Evolutionary conservation across 2,329 filamentous ascomycete species (phyloP), one percentile per base, ranked within the genome.

Genomic region (Zarea fungicola): DNA sequence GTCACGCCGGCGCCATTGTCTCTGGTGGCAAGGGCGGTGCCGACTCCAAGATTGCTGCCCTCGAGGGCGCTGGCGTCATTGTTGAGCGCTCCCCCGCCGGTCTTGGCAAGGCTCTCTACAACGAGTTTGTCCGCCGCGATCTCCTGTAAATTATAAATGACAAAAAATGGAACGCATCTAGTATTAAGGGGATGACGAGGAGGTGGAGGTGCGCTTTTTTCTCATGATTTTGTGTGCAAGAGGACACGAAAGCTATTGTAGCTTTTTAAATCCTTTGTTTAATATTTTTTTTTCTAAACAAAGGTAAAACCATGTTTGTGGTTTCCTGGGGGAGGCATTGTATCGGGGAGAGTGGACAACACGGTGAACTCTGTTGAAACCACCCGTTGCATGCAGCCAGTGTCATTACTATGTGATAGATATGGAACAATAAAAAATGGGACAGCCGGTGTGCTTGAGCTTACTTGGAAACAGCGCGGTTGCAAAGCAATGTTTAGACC

Each of bases 1-100:
- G 93, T 61, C 93, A 99, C 80, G 93, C 93, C 59, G 93, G 93
- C 72, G 93, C 93, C 66, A 99, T 99, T 67, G 92, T 99, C 58
- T 89, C 88, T 59, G 93, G 93, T 62, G 93, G 93, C 63, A 97
- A 96, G 83, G 93, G 93, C 66, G 93, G 90, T 68, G 93, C 93
- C 57, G 90, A 97, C 75, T 95, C 89, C 67, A 99, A 99, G 86
- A 99, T 99, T 73, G 79, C 84, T 63, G 93, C 93, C 54, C 84
- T 99, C 53, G 87, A 97, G 78, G 80, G 81, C 56, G 93, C 93
- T 55, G 93, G 93, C 69, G 93, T 97, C 62, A 82, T 96, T 62
- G 93, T 99, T 58, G 92, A 97, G 84, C 85, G 89, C 71, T 95
- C 89, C 64, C 92, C 93, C 56, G 93, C 93, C 58, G 73, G 83